phyloP scores from a whole-genome alignment of 2,329 filamentous ascomycete species.

The Aspergillus carbonarius region DNA sequence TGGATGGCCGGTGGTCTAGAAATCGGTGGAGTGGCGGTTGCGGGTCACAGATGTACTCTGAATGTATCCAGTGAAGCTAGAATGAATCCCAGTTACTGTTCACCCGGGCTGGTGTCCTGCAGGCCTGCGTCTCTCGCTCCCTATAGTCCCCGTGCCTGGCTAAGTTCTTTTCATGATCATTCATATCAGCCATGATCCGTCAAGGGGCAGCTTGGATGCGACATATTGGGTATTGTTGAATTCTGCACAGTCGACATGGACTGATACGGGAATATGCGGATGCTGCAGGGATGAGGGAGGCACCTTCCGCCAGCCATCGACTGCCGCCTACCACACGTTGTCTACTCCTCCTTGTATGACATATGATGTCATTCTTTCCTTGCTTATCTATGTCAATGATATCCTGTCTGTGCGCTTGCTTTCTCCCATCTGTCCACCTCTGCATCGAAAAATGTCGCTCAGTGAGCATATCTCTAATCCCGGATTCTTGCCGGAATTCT shows the following conservation, averaged over 20 bases:
- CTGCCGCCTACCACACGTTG: no score
- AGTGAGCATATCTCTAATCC: neutral
- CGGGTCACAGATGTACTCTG: neutral
- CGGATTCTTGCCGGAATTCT: neutral
- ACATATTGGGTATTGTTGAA: constrained; percentile 58
- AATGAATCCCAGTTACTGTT: neutral
- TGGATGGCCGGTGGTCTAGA: constrained; percentile 47
- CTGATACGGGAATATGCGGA: constrained; percentile 57
- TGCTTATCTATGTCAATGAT: no score
- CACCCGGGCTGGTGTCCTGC: neutral
- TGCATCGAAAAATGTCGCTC: neutral
- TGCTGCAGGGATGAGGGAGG: constrained; percentile 52
- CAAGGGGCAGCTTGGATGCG: constrained; percentile 57
- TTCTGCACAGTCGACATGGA: constrained; percentile 63
- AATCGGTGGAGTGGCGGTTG: neutral
- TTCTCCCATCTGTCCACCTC: neutral
- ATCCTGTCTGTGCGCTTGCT: neutral
- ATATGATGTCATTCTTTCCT: neutral
- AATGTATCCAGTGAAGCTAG: neutral
- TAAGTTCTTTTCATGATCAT: no score
- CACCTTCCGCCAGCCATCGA: no score
- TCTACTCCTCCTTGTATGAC: neutral
- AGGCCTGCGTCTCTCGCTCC: neutral
- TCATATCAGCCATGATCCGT: constrained; percentile 75
- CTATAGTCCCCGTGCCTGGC: no score